Percentiles rank a stretch among this genome's conserved stretches.
Conservation (phyloP, 108 stramenopile genomes). For the Parietichytrium sp. region DNA sequence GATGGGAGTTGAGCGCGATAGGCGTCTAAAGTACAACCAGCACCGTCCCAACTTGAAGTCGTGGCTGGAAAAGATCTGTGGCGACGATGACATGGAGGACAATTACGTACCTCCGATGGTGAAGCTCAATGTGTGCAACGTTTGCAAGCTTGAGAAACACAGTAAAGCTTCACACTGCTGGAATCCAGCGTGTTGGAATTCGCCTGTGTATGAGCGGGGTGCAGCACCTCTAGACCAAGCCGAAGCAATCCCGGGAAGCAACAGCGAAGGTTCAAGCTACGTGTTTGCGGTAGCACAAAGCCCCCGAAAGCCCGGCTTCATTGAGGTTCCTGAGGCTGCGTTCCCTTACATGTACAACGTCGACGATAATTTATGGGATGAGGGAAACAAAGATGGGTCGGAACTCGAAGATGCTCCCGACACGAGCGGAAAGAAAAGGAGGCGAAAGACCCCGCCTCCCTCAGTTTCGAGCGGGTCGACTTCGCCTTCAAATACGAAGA, state of each 20-base stretch:
- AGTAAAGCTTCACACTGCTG: neutral
- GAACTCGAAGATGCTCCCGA: neutral
- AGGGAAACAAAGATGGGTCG: neutral
- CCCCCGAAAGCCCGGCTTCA: conserved; percentile 21
- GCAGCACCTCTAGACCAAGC: neutral
- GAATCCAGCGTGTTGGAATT: conserved; percentile 27
- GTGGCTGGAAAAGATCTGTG: conserved; percentile 2
- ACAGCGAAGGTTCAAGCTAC: neutral
- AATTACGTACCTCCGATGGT: conserved; percentile 20
- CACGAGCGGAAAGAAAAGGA: neutral
- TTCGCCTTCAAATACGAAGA: neutral
- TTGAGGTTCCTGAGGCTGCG: conserved; percentile 19
- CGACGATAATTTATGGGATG: neutral
- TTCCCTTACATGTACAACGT: conserved; percentile 32
- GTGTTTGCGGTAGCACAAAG: conserved; percentile 4
- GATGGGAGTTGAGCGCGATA: neutral
- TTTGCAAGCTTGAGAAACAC: conserved; percentile 16
- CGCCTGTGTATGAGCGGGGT: neutral
- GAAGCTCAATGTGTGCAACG: neutral
- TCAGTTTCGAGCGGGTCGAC: neutral
- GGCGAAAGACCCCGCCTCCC: neutral
- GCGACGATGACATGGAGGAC: conserved; percentile 8
- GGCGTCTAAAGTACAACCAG: conserved; percentile 21
- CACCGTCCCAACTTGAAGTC: conserved; percentile 4
- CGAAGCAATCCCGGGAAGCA: neutral